Base-by-base conservation (phyloP, 108 stramenopile genomes). In the Discostella pseudostelligera region DNA sequence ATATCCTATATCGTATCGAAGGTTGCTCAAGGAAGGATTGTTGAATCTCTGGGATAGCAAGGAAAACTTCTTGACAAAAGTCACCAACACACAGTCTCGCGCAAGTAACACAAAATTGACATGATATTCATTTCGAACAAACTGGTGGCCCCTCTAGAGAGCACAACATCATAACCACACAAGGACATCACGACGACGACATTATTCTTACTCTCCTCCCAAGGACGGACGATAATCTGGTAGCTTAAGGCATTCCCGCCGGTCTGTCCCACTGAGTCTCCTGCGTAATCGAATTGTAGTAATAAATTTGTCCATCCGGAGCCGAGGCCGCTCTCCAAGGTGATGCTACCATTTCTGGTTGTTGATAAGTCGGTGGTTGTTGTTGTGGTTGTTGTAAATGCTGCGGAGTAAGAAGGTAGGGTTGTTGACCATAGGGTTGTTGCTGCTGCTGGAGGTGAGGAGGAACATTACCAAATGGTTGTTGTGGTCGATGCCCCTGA, bases 231-330 rank as follows among this genome's bases (percentile, higher is more conserved):
- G 32, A 32, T 5, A 5, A 32, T n/a, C n/a, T 32, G 32, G 32
- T 3, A 45, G 44, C 19, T 78, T 81, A 88, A 56, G 84, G 86
- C 85, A 93, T 89, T 12, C 87, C 92, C 22, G 83, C 57, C 10
- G 91, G 91, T 60, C 87, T 92, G 17, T 94, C 88, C 96, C 96
- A 96, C 35, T 83, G 82, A 1, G 93, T 94, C 72, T 88, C 88
- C 5, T 86, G 80, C 2, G 92, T 89, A 48, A 78, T 67, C 59
- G 88, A 84, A 64, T 96, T 94, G 84, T 93, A 96, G 49, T 94
- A 96, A 68, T 96, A 96, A 29, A 86, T 57, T 70, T 94, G 90
- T 20, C 93, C 93, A 70, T 92, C 87, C 17, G 82, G 78, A 11
- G 86, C 66, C 14, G 84, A 72, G 43, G 85, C 83, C 14, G 83